These are phyloP conservation scores for Syzygium aromaticum DNA, from an alignment of 345 rosid genomes.

Conservation along the genomic window DNA sequence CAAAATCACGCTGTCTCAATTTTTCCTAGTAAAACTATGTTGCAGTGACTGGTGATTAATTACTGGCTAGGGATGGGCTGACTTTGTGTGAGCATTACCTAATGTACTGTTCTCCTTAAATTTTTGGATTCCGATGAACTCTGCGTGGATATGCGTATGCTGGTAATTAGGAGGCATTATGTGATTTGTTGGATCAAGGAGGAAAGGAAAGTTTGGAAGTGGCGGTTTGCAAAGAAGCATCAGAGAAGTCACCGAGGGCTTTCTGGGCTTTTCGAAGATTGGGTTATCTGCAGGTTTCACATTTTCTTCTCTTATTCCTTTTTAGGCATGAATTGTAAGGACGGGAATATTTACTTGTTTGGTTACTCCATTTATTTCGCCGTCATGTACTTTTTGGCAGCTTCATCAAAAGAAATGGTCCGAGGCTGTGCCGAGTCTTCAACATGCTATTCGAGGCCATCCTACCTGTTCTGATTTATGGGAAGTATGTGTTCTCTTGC, in stretches of 20 bases:
- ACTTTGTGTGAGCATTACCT: not conserved
- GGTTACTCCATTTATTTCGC: not conserved
- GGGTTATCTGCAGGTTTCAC: constrained; percentile 66
- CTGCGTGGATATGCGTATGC: not conserved
- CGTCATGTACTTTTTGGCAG: constrained; percentile 3
- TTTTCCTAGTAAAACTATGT: not conserved
- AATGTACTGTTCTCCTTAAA: not conserved
- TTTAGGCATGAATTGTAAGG: not conserved
- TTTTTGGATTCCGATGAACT: not conserved
- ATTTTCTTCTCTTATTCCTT: not conserved
- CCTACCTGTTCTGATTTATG: constrained; percentile 73
- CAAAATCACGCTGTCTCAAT: not conserved
- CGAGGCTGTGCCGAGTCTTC: constrained; percentile 85
- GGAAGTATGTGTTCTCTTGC: constrained; percentile 47
- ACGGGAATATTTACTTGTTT: not conserved
- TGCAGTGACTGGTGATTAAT: not conserved
- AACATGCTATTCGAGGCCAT: constrained; percentile 90
- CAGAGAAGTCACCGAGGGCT: constrained; percentile 79
- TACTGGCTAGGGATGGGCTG: not conserved
- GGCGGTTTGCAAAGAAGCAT: constrained; percentile 65
- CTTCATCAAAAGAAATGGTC: constrained; percentile 71
- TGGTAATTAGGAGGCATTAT: constrained; percentile 50
- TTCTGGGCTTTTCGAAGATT: constrained; percentile 88
- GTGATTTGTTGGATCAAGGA: constrained; percentile 61
- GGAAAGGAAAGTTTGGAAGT: constrained; percentile 74